A percentile compares a stretch with the other conserved stretches of the same genome.
Conservation (phyloP, 2,329 filamentous ascomycete genomes). For the Fusarium nurragi region DNA sequence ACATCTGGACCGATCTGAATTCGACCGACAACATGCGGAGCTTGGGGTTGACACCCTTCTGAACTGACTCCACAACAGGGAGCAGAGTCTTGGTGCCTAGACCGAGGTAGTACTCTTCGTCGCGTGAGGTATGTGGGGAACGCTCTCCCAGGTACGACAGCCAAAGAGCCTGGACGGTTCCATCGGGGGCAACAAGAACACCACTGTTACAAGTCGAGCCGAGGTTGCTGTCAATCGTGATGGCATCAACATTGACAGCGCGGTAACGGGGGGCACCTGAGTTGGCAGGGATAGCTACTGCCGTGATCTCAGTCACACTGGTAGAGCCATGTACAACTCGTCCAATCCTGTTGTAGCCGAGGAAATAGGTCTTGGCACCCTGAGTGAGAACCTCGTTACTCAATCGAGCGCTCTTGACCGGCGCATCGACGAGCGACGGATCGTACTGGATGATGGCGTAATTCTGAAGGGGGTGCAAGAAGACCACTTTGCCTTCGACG, state of each 20-base stretch:
- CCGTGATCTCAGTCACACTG: slow-evolving; percentile 95
- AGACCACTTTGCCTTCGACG: slow-evolving; percentile 91
- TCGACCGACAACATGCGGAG: slow-evolving; percentile 94
- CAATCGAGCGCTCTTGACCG: slow-evolving; percentile 87
- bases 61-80: slow-evolving; percentile 88
- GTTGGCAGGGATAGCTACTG: slow-evolving; percentile 95
- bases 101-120: slow-evolving; percentile 96
- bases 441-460: slow-evolving; percentile 97
- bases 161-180: slow-evolving; percentile 95
- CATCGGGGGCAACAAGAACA: slow-evolving; percentile 88
- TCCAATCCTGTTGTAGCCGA: slow-evolving; percentile 97
- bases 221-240: slow-evolving; percentile 93
- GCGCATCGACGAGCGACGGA: slow-evolving; percentile 89
- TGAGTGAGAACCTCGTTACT: slow-evolving; percentile 86
- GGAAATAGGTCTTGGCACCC: slow-evolving; percentile 93
- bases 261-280: slow-evolving; percentile 90
- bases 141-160: slow-evolving; percentile 95
- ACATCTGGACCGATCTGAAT: slow-evolving; percentile 95
- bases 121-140: slow-evolving; percentile 78
- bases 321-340: slow-evolving; percentile 94
- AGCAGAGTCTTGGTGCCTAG: slow-evolving; percentile 88
- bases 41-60: slow-evolving; percentile 79
- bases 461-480: slow-evolving; percentile 96
- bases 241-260: slow-evolving; percentile 94
- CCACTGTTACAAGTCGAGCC: slow-evolving; percentile 93